These are phyloP conservation scores for Microthyrium microscopicum DNA, from an alignment of 2,329 filamentous ascomycete genomes.

Conservation along the genomic window DNA sequence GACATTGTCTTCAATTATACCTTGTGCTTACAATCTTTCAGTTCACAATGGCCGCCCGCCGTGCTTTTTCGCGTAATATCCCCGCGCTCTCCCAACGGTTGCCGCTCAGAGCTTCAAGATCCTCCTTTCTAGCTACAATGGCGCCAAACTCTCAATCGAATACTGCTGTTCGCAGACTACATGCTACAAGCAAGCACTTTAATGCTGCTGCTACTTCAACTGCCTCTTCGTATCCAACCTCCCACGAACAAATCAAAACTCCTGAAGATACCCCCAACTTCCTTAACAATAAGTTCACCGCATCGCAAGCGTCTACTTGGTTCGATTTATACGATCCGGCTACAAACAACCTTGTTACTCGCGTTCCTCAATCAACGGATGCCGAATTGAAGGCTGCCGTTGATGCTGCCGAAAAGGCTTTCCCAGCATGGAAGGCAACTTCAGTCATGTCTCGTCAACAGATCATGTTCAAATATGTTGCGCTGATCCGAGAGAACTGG, in stretches of 20 bases:
- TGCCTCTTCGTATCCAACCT: conserved; percentile 46
- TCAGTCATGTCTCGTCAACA: conserved; percentile 60
- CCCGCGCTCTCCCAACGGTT: conserved; percentile 24
- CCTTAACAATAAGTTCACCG: conserved; percentile 61
- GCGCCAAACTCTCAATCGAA: conserved; percentile 18
- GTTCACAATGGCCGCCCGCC: conserved; percentile 30
- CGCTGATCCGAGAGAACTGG: conserved; percentile 69
- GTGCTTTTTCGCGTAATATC: conserved; percentile 25
- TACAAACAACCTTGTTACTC: conserved; percentile 71
- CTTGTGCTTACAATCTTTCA: too few relatives aligned
- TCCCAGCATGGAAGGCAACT: conserved; percentile 54
- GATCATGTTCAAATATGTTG: conserved; percentile 77
- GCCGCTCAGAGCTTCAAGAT: conserved; percentile 14
- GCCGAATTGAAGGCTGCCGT: conserved; percentile 60
- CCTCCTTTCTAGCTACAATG: conserved; percentile 20
- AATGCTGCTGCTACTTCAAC: conserved; percentile 29
- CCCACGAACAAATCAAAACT: conserved; percentile 52
- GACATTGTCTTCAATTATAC: too few relatives aligned
- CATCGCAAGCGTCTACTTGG: conserved; percentile 51
- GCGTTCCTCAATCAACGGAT: conserved; percentile 67
- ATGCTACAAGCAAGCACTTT: conserved; percentile 38
- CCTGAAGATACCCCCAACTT: conserved; percentile 65
- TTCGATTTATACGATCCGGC: conserved; percentile 71
- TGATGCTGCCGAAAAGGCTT: conserved; percentile 59
- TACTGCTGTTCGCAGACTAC: conserved; percentile 29